Percentiles rank a stretch among this genome's conserved stretches.
phyloP scores from a whole-genome alignment of 1,284 basidiomycete genomes.

The Phaffia rhodozyma region DNA sequence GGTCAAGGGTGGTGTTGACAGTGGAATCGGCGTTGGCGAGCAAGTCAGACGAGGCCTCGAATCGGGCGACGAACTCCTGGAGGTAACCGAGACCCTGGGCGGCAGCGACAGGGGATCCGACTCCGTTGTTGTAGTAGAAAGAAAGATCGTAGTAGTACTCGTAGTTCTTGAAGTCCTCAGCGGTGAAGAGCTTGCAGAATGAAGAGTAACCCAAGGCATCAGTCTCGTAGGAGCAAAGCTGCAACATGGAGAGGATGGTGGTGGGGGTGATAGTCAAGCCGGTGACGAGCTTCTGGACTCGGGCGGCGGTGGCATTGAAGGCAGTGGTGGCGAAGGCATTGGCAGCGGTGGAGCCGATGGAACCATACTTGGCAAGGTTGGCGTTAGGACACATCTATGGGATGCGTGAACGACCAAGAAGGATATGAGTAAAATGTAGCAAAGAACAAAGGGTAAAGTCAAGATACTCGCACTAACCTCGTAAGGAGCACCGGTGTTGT shows the following conservation, averaged over 20 bases:
- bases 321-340: constrained; percentile 54
- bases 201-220: constrained; percentile 78
- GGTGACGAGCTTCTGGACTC: constrained; percentile 30
- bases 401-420: constrained; percentile 38
- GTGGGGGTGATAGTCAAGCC: constrained; percentile 18
- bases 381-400: constrained; percentile 45
- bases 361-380: constrained; percentile 51
- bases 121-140: constrained; percentile 60
- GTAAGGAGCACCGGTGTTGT: constrained; percentile 38
- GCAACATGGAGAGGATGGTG: constrained; percentile 30
- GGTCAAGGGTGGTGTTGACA: constrained; percentile 66
- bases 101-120: constrained; percentile 62
- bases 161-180: constrained; percentile 80
- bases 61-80: constrained; percentile 64
- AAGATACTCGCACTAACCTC: constrained; percentile 15
- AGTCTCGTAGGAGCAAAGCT: constrained; percentile 71
- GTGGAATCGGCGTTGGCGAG: constrained; percentile 37
- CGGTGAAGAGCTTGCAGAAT: constrained; percentile 79
- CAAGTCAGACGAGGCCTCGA: constrained; percentile 58
- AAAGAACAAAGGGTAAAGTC: no score
- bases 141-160: constrained; percentile 51
- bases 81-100: constrained; percentile 76
- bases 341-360: constrained; percentile 26
- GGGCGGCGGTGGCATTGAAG: constrained; percentile 24
- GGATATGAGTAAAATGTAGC: no score